A percentile compares a stretch with the other conserved stretches of the same genome.
Conservation (phyloP, 768 basidiomycete species). For the Lepiota brunneoincarnata region DNA sequence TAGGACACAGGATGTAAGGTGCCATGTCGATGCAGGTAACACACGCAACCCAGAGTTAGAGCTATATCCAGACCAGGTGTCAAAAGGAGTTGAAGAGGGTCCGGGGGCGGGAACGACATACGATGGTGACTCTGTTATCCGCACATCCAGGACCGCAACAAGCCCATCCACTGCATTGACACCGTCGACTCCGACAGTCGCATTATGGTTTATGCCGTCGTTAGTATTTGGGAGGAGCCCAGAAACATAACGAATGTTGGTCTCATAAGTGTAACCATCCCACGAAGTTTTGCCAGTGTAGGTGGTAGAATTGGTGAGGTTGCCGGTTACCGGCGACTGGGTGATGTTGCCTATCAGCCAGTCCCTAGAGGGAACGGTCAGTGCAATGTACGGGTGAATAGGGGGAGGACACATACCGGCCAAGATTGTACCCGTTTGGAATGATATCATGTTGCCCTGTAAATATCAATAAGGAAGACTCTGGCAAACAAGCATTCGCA, state of each 20-base stretch:
- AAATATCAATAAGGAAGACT: constrained; percentile 2
- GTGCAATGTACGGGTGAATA: background rate
- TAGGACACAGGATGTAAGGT: constrained; percentile 8
- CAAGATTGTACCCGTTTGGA: constrained; percentile 78
- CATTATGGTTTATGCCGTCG: constrained; percentile 65
- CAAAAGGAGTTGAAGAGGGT: background rate
- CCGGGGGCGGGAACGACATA: constrained; percentile 19
- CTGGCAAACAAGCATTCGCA: background rate
- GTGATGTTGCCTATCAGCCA: constrained; percentile 87
- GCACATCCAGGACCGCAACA: constrained; percentile 75
- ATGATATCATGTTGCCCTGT: constrained; percentile 69
- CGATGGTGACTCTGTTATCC: constrained; percentile 44
- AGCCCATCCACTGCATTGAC: constrained; percentile 77
- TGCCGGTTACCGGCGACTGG: constrained; percentile 38
- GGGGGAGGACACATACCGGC: constrained; percentile 42
- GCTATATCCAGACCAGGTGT: background rate
- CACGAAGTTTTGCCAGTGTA: constrained; percentile 64
- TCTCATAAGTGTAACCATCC: constrained; percentile 72
- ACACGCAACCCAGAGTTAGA: constrained; percentile 17
- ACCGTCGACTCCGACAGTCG: constrained; percentile 47
- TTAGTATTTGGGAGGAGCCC: constrained; percentile 72
- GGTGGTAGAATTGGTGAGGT: constrained; percentile 56
- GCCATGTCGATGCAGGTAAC: constrained; percentile 18
- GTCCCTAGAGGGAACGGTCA: constrained; percentile 46
- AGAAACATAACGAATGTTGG: constrained; percentile 61